These are phyloP conservation scores for Schizopora paradoxa DNA, from an alignment of 1,284 basidiomycete genomes.

Conservation along the genomic window DNA sequence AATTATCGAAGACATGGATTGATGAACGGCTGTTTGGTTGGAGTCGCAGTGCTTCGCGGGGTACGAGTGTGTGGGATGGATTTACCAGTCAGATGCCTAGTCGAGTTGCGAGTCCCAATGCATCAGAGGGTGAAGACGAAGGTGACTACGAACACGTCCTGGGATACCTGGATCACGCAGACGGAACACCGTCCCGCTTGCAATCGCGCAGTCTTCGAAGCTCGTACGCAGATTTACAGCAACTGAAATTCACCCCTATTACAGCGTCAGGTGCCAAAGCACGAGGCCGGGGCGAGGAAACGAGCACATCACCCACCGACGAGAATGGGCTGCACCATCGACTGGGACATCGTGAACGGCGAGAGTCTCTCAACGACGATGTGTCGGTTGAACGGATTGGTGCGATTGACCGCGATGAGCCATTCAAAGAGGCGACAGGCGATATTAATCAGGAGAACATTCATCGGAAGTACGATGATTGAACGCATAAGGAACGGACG, in stretches of 20 bases:
- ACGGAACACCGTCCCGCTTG: constrained; percentile 27
- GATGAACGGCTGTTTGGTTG: constrained; percentile 93
- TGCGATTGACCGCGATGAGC: constrained; percentile 46
- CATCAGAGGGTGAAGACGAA: constrained; percentile 70
- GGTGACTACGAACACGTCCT: constrained; percentile 80
- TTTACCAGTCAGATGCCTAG: constrained; percentile 51
- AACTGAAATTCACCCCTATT: constrained; percentile 40
- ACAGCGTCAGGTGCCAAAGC: constrained; percentile 14
- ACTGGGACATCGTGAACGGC: constrained; percentile 44
- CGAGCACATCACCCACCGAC: constrained; percentile 27
- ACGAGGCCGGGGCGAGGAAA: constrained; percentile 9
- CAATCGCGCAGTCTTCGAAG: constrained; percentile 62
- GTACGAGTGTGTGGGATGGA: constrained; percentile 76
- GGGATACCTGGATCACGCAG: constrained; percentile 49
- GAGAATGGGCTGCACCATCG: constrained; percentile 41
- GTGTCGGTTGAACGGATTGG: constrained; percentile 61
- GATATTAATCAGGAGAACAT: constrained; percentile 57
- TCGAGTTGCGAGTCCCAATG: constrained; percentile 59
- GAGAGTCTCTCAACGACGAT: constrained; percentile 55
- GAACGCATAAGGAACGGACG: not conserved
- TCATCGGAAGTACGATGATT: constrained; percentile 2
- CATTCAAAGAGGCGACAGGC: constrained; percentile 49
- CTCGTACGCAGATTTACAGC: constrained; percentile 76
- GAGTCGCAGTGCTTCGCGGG: constrained; percentile 66
- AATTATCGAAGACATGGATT: constrained; percentile 70